Percentiles rank a stretch among this genome's conserved stretches.
phyloP scores from a whole-genome alignment of 177 flowering plant genomes.

The Vitis hybrid region DNA sequence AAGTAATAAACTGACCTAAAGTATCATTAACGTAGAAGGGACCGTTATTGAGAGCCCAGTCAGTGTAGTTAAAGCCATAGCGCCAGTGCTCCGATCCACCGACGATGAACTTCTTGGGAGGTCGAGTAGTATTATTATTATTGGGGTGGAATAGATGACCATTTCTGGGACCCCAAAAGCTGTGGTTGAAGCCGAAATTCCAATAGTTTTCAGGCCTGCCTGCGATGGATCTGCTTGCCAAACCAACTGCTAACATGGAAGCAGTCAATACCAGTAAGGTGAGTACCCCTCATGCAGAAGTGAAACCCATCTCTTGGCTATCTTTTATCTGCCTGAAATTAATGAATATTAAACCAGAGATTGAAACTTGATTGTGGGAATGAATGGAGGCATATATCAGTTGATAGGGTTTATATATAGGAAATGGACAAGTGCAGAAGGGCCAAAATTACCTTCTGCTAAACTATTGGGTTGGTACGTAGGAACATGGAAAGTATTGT shows the following conservation, averaged over 20 bases:
- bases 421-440: too few species aligned
- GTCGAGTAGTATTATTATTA: slow-evolving; percentile 22
- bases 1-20: slow-evolving; percentile 20
- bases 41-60: slow-evolving; percentile 31
- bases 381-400: too few species aligned
- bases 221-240: slow-evolving; percentile 16
- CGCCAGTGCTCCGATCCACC: slow-evolving; percentile 38
- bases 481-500: too few species aligned
- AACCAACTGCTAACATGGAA: slow-evolving; percentile 11
- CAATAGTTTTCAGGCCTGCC: slow-evolving; percentile 37
- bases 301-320: not conserved
- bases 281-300: slow-evolving; percentile 4
- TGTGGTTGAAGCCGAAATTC: slow-evolving; percentile 44
- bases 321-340: too few species aligned
- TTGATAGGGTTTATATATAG: too few species aligned
- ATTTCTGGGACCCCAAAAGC: slow-evolving; percentile 37
- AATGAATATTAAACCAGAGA: too few species aligned
- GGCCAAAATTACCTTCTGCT: too few species aligned
- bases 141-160: slow-evolving; percentile 34
- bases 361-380: too few species aligned
- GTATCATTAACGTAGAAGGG: slow-evolving; percentile 36
- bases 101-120: slow-evolving; percentile 21
- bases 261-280: slow-evolving; percentile 9
- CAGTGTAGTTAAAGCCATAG: slow-evolving; percentile 32
- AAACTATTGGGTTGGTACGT: too few species aligned